Evolutionary conservation across 345 rosid species (phyloP).

Genomic region (Carallia brachiata): DNA sequence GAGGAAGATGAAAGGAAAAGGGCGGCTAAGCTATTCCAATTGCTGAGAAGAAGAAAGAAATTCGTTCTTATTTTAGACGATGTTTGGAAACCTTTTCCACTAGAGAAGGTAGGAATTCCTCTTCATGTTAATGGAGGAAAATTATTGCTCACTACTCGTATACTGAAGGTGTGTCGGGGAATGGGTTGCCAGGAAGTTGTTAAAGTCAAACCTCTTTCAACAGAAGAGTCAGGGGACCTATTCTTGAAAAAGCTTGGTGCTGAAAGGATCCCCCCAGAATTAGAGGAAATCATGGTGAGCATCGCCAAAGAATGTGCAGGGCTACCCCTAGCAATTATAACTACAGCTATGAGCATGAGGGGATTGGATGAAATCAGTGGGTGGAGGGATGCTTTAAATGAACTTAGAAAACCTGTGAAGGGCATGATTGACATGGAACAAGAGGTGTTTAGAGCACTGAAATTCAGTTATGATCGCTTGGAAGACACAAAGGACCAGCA

Average conservation of each 20-base stretch:
- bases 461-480: slow-evolving; percentile 17
- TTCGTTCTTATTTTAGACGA: slow-evolving; percentile 17
- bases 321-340: not conserved
- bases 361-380: slow-evolving; percentile 14
- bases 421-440: not conserved
- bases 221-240: not conserved
- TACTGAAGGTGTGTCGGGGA: not conserved
- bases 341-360: slow-evolving; percentile 1
- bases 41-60: too few species aligned
- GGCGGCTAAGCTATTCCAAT: too few species aligned
- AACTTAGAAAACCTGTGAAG: slow-evolving; percentile 5
- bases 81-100: not conserved
- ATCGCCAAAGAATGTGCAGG: slow-evolving; percentile 24
- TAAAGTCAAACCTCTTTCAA: slow-evolving; percentile 11
- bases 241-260: not conserved
- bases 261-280: not conserved
- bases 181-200: slow-evolving; percentile 11
- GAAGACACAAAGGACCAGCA: slow-evolving; percentile 4
- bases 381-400: slow-evolving; percentile 21
- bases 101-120: slow-evolving; percentile 15
- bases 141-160: slow-evolving; percentile 17
- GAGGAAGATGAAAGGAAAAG: too few species aligned
- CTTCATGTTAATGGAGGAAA: not conserved
- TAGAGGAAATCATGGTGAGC: not conserved
- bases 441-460: slow-evolving; percentile 1